phyloP scores from a whole-genome alignment of 768 basidiomycete species.

The Atractiella rhizophila region DNA sequence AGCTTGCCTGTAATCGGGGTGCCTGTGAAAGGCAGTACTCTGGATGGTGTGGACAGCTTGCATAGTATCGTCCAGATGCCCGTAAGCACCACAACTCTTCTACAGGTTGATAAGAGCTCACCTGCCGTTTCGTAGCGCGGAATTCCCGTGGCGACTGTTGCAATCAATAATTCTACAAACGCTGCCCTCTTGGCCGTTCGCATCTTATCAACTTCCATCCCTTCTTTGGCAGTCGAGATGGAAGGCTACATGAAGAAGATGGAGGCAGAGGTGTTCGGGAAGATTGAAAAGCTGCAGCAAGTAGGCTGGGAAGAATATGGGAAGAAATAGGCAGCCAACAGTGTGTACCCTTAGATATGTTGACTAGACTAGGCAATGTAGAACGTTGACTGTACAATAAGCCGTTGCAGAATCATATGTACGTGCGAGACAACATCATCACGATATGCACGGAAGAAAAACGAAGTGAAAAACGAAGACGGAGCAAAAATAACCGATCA shows the following conservation, averaged over 20 bases:
- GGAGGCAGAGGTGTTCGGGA: slow-evolving; percentile 50
- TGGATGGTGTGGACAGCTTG: slow-evolving; percentile 91
- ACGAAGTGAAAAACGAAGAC: too few relatives aligned
- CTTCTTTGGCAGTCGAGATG: slow-evolving; percentile 38
- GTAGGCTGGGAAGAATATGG: slow-evolving; percentile 73
- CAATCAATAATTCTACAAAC: slow-evolving; percentile 84
- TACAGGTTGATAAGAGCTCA: background rate
- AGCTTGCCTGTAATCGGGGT: slow-evolving; percentile 80
- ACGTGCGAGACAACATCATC: too few relatives aligned
- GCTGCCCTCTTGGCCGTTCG: slow-evolving; percentile 75
- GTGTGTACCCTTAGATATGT: slow-evolving; percentile 38
- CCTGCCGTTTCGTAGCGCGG: slow-evolving; percentile 37
- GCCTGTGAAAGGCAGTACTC: slow-evolving; percentile 74
- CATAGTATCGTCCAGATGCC: slow-evolving; percentile 99
- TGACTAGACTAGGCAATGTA: too few relatives aligned
- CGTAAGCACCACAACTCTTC: slow-evolving; percentile 28
- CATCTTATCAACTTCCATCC: slow-evolving; percentile 50
- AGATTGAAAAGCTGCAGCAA: slow-evolving; percentile 46
- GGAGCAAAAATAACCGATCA: too few relatives aligned
- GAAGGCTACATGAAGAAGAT: slow-evolving; percentile 43
- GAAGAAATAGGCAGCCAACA: too few relatives aligned
- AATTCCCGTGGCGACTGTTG: slow-evolving; percentile 88
- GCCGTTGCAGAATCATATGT: too few relatives aligned
- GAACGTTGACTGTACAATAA: too few relatives aligned
- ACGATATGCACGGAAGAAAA: too few relatives aligned